Evolutionary conservation across 768 basidiomycete genomes (phyloP), one percentile per base, ranked within the genome.

Genomic region (Lentinula aciculospora): DNA sequence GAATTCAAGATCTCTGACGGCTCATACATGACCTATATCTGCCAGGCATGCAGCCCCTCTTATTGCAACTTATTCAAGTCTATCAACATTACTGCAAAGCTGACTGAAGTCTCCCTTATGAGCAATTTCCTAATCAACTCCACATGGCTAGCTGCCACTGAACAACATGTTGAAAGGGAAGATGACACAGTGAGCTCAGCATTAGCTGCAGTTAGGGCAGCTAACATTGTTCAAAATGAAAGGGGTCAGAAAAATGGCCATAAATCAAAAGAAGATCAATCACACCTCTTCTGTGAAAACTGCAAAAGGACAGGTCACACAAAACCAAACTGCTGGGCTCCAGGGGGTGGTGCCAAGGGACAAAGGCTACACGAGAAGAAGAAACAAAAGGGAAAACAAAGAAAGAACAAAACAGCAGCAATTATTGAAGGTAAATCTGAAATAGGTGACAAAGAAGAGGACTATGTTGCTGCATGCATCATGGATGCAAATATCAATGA

Each of bases 261-360:
- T 15, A 46, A 46, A 8, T 28, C 44, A 15, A 28, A n/a, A 46
- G 44, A 28, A 9, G 44, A 46, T n/a, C 23, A 5, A 25, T 28
- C 44, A 21, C 21, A 46, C 23, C 44, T 46, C 8, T 28, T 23
- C 12, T 46, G 44, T 21, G 17, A 46, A 23, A 46, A 46, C 27
- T 46, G 44, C 27, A 15, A 28, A 21, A 46, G 15, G 44, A 23
- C 28, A 1, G 66, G 71, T 1, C 72, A 75, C 34, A 21, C 48
- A 3, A 63, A 64, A 17, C 56, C 58, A 17, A 51, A 70, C 12
- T 75, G 74, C 56, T 75, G 62, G 57, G 63, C 63, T 9, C 56
- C 65, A 46, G 73, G 73, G 10, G 70, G 74, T 28, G 71, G 72
- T 60, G 23, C 49, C 37, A 60, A 65, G 8, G 66, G 65, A 64